phyloP scores from a whole-genome alignment of 2,329 filamentous ascomycete species.

The Colletotrichum costaricense region DNA sequence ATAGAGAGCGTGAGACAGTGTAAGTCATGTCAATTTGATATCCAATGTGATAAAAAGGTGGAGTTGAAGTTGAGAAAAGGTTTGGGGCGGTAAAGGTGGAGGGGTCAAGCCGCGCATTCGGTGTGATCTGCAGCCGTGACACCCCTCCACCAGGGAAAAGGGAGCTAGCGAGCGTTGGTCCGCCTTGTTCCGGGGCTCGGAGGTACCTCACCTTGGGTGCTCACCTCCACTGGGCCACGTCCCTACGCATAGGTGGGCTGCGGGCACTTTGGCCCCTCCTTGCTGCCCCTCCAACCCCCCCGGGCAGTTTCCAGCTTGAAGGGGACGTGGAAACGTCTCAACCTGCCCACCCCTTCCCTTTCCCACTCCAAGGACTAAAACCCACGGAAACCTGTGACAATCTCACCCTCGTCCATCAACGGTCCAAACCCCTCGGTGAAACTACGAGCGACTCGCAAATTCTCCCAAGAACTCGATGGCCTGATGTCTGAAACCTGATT shows the following conservation, averaged over 20 bases:
- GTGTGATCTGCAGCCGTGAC: conserved; percentile 27
- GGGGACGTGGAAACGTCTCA: conserved; percentile 32
- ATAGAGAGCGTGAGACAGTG: conserved; percentile 16
- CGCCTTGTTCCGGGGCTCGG: conserved; percentile 20
- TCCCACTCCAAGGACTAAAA: conserved; percentile 3
- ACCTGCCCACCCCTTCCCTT: conserved; percentile 1
- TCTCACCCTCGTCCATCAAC: conserved; percentile 11
- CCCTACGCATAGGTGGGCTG: too few species aligned
- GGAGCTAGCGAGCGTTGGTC: conserved; percentile 24
- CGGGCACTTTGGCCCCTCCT: not conserved
- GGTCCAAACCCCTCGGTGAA: conserved; percentile 22
- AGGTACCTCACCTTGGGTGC: too few species aligned
- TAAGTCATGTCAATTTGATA: not conserved
- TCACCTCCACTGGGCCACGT: too few species aligned
- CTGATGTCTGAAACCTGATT: conserved; percentile 38
- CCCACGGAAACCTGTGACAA: conserved; percentile 11
- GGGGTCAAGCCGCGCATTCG: conserved; percentile 20
- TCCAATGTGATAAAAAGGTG: not conserved
- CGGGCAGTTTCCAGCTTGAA: conserved; percentile 1
- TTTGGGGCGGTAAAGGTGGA: conserved; percentile 30
- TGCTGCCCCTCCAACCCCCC: conserved; percentile 4
- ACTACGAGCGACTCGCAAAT: conserved; percentile 32
- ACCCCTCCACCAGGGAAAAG: conserved; percentile 20
- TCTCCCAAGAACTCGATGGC: conserved; percentile 30
- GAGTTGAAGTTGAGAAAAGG: conserved; percentile 36